phyloP scores from a whole-genome alignment of 495 filamentous ascomycete genomes.

The Neurospora discreta region DNA sequence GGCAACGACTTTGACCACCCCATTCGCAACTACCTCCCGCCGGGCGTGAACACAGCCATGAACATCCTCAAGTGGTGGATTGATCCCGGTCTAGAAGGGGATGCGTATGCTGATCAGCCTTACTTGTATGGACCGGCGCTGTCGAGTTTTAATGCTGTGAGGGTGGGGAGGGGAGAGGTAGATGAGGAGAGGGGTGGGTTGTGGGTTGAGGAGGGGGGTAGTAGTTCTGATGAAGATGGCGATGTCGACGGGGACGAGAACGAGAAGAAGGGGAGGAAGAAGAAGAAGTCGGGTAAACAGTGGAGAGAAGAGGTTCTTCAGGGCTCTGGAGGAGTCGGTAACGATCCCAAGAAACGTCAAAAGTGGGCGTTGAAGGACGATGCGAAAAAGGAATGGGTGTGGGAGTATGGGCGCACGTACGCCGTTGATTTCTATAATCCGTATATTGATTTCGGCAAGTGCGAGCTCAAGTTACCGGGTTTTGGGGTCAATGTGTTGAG shows the following conservation, averaged over 20 bases:
- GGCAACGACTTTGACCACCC: conserved; percentile 90
- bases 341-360: conserved; percentile 41
- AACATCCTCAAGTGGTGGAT: conserved; percentile 74
- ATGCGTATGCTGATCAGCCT: conserved; percentile 75
- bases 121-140: conserved; percentile 72
- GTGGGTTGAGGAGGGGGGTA: conserved; percentile 59
- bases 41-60: conserved; percentile 71
- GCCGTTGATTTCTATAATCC: conserved; percentile 79
- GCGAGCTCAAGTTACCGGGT: conserved; percentile 70
- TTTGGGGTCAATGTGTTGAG: conserved; percentile 63
- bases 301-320: not conserved
- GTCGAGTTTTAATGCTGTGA: conserved; percentile 61
- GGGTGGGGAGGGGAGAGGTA: conserved; percentile 44
- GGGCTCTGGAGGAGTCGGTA: not conserved
- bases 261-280: conserved; percentile 13
- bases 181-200: conserved; percentile 34
- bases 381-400: conserved; percentile 39
- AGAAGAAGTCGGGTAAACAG: not conserved
- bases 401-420: conserved; percentile 46
- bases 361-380: conserved; percentile 49
- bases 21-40: conserved; percentile 74
- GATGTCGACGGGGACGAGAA: conserved; percentile 39
- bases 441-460: conserved; percentile 76
- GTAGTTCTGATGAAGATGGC: conserved; percentile 38
- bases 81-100: conserved; percentile 79